Base-by-base conservation (phyloP, 148 eudicot genomes). In the Persicaria tinctoria region DNA sequence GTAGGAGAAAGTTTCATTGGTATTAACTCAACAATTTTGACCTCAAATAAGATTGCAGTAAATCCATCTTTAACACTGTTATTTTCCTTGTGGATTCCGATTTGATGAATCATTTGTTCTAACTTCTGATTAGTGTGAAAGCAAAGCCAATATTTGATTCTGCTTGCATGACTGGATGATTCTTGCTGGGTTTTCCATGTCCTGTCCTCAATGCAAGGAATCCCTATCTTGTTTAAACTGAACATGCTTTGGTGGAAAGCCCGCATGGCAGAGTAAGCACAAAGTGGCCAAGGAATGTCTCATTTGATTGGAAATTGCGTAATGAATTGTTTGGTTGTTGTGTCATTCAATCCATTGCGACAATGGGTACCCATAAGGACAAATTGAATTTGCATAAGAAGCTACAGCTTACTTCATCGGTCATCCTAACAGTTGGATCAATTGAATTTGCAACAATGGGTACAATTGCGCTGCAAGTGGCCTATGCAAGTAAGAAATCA, bases 321-420 rank as follows among this genome's bases (percentile, higher is more conserved):
- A 32, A 3, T 32, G 41, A 32, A 0, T 32, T 32, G 41, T 32
- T 32, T 32, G 41, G 3, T 1, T 32, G 38, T 2, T 32, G 41
- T 32, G 41, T 1, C 41, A 32, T 32, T 32, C 41, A 32, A 32
- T 32, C 41, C 3, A 32, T 32, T 32, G 41, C 41, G 3, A 32
- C n/a, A n/a, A n/a, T n/a, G n/a, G n/a, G 97, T 90, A 80, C 99
- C 97, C 32, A 92, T 75, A 46, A 96, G 97, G 89, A 87, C 83
- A 78, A 86, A 92, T 60, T 97, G n/a, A n/a, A n/a, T n/a, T n/a
- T n/a, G n/a, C 97, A 77, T 96, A 89, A 8, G 97, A 85, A 72
- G 99, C 99, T 74, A 97, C 99, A 75, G 99, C 97, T 87, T 86
- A 96, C 76, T 87, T 97, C 86, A 75, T 96, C 99, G 78, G 92